Evolutionary conservation across 2,329 filamentous ascomycete species (phyloP), one percentile per base, ranked within the genome.

Genomic region (Hymenoscyphus scutula): DNA sequence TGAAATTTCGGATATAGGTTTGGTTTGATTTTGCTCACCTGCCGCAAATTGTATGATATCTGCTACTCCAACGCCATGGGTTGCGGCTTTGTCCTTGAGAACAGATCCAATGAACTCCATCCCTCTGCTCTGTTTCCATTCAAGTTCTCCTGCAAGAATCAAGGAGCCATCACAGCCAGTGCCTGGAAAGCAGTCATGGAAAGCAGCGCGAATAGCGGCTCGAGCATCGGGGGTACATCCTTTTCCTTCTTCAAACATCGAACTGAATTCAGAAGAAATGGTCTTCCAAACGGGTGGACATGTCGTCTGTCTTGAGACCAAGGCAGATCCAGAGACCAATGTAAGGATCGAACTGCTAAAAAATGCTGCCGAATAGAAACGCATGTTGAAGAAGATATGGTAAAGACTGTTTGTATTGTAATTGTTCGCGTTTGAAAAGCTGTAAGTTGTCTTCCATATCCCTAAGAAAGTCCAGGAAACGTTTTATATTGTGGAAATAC

Each of bases 1-100:
- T 17, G 27, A 23, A 23, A 29, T 58, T 30, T 27, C 13, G 34
- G 17, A 15, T 37, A 32, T 32, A 45, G n/a, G n/a, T 1, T 41
- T 23, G 17, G 25, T 3, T 15, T 48, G 15, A 3, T 23, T 5
- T 6, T 19, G 25, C 56, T 45, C 27, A 58, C 56, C 56, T 23
- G 56, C 56, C 5, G 56, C 56, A n/a, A 58, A 58, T 19, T 58
- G 56, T 8, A 58, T 48, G 11, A 58, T 48, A 48, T 58, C 56
- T 30, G 56, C 56, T 2, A 17, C 30, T 3, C 56, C 56, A 58
- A 58, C 56, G 3, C 37, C 37, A 30, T 45, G 25, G 11, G 13
- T 27, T 37, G 34, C 56, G 5, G 25, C 27, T 58, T 45, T 58
- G 5, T 48, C 34, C n/a, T 58, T 41, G 17, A 58, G 27, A 25